Conservation (phyloP, 257 asterid genomes). For the Solanum virginianum region DNA sequence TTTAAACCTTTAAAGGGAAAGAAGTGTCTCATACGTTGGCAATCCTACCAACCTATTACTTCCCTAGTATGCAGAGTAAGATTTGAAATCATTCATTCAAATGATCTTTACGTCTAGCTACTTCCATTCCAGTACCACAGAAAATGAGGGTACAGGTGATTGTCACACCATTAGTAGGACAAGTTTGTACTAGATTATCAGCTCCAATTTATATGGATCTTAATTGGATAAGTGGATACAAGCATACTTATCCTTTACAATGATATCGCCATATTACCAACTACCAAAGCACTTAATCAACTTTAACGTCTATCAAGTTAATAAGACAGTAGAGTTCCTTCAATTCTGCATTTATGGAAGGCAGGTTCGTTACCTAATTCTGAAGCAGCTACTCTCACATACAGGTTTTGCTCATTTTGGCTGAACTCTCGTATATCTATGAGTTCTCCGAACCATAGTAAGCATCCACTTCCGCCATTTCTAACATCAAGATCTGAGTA, state of each 20-base stretch:
- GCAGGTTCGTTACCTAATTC: background rate
- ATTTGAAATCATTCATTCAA: background rate
- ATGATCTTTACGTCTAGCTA: background rate
- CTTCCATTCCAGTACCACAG: background rate
- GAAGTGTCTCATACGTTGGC: background rate
- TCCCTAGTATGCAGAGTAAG: background rate
- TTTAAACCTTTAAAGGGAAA: background rate
- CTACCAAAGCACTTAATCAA: background rate
- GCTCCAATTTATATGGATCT: background rate
- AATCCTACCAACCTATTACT: background rate
- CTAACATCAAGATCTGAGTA: conserved; percentile 5
- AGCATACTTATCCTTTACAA: background rate
- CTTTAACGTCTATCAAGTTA: background rate
- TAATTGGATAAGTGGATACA: background rate
- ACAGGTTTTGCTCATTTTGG: background rate
- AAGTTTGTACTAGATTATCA: background rate
- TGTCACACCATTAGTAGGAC: background rate
- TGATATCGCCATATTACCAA: background rate
- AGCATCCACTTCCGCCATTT: conserved; percentile 6
- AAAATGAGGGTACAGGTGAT: background rate
- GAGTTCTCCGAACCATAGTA: conserved; percentile 12
- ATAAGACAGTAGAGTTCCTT: background rate
- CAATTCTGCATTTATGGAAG: background rate
- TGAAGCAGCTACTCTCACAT: background rate
- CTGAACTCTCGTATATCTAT: conserved; percentile 2